These are phyloP conservation scores for Xylaria sp. DNA, from an alignment of 2,329 filamentous ascomycete species.

Conservation along the genomic window DNA sequence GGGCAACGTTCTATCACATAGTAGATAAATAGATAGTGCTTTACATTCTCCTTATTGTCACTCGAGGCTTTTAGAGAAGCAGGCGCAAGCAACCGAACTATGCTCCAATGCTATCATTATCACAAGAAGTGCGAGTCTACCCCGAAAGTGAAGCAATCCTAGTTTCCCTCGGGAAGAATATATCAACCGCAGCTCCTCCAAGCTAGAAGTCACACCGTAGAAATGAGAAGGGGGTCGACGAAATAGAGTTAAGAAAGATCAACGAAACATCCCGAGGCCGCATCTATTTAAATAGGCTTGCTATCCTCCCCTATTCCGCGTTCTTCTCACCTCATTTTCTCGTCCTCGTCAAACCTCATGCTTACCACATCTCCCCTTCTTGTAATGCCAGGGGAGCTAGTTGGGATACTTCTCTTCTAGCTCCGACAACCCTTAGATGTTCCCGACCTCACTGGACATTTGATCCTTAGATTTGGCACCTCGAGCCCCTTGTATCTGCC, in stretches of 20 bases:
- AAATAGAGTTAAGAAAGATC: slow-evolving; percentile 8
- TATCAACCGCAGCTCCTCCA: not conserved
- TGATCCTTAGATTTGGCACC: too few relatives aligned
- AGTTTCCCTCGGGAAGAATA: slow-evolving; percentile 8
- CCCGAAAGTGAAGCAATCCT: slow-evolving; percentile 6
- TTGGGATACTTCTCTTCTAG: too few relatives aligned
- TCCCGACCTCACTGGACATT: too few relatives aligned
- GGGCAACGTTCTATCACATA: too few relatives aligned
- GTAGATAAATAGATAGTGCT: not conserved
- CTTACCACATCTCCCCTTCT: not conserved
- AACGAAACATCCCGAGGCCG: not conserved
- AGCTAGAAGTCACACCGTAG: not conserved
- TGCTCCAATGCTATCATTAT: not conserved
- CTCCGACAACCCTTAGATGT: too few relatives aligned
- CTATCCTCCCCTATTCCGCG: not conserved
- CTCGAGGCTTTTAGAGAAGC: not conserved
- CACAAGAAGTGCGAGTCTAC: not conserved
- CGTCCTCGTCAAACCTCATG: slow-evolving; percentile 3
- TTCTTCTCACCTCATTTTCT: slow-evolving; percentile 9
- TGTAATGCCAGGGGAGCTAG: not conserved
- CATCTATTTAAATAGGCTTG: slow-evolving; percentile 7
- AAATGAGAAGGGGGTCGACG: not conserved
- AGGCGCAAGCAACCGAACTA: slow-evolving; percentile 1
- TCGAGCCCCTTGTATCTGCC: too few relatives aligned
- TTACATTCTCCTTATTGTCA: not conserved